These are phyloP conservation scores for Talaromyces sp. DNA, from an alignment of 2,329 filamentous ascomycete genomes.

Conservation along the genomic window DNA sequence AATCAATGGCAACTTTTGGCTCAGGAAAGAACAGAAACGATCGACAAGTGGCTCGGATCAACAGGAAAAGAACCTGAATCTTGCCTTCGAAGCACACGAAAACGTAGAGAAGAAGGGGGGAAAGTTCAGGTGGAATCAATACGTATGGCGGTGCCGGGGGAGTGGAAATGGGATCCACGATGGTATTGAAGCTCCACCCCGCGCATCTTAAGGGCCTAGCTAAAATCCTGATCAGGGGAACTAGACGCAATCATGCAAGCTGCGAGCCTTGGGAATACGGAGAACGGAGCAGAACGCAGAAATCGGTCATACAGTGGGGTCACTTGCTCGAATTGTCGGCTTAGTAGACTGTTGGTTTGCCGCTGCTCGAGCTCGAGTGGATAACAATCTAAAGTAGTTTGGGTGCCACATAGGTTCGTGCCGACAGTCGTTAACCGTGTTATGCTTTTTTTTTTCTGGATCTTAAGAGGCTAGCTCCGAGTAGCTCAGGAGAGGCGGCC, in stretches of 20 bases:
- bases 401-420: background rate
- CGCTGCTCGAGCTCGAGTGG: background rate
- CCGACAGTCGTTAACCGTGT: background rate
- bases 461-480: background rate
- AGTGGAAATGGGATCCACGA: background rate
- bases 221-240: background rate
- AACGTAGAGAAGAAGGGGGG: background rate
- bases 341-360: background rate
- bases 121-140: background rate
- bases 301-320: background rate
- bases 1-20: background rate
- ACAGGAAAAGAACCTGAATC: background rate
- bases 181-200: conserved; percentile 1
- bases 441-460: background rate
- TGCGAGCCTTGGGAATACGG: background rate
- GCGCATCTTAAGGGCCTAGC: background rate
- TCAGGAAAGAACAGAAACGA: background rate
- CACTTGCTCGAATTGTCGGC: background rate
- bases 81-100: background rate
- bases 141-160: background rate
- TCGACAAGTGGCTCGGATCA: background rate
- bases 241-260: background rate
- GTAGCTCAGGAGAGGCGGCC: background rate
- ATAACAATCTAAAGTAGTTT: background rate
- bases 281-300: background rate